Base-by-base conservation (phyloP, 129 eudicot species). In the Dittrichia graveolens region DNA sequence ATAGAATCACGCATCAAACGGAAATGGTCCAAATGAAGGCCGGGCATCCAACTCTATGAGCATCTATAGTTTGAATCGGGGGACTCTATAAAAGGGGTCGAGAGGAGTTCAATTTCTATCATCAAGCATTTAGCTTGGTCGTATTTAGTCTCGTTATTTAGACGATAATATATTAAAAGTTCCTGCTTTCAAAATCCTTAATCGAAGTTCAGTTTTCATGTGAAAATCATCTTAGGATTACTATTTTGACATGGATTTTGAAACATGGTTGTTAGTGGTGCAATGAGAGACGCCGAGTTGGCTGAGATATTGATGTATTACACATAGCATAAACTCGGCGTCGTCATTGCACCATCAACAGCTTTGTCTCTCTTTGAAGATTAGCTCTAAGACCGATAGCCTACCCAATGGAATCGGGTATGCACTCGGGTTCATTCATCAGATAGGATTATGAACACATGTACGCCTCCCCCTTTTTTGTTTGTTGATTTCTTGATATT, bases 261-360 rank as follows among this genome's bases (percentile, higher is more conserved):
- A 67, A 75, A 75, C 81, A 56, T 64, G 61, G 57, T 73, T 77
- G 79, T 72, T 67, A 72, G 85, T 58, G 85, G 85, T 82, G 82
- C 82, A 77, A 73, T 78, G 82, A 7, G 73, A 55, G 76, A 84
- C 74, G 80, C 87, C 84, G 75, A 75, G 74, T 12, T 79, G 69
- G 18, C 69, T 49, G 19, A 3, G 39, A 42, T 44, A 24, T 24
- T 24, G 65, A 42, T 38, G 56, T n/a, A 61, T 58, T 37, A n/a
- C 16, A 14, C 40, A 63, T 65, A 46, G 74, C 60, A 9, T 48
- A 42, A 67, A 5, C 57, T 12, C 78, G 79, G 89, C 76, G 83
- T 84, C 79, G 78, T 78, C 89, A 81, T 84, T 84, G 89, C 89
- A 81, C 85, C 89, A 46, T 81, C 67, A 55, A 78, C 77, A 69